These are phyloP conservation scores for Apiospora arundinis DNA, from an alignment of 2,329 filamentous ascomycete genomes.

Conservation along the genomic window DNA sequence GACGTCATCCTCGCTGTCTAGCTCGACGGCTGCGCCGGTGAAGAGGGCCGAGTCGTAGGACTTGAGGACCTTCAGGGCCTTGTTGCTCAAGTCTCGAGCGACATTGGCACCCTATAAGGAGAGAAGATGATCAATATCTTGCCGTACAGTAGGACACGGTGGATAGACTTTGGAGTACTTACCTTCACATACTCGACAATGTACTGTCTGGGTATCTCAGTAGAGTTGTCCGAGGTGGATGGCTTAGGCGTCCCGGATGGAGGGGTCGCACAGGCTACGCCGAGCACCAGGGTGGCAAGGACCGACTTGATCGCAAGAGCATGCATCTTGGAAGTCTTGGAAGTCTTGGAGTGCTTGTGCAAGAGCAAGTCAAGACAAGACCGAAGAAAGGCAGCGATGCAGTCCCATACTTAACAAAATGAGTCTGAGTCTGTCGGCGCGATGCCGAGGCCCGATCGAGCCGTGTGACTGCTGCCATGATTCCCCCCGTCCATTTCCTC, in stretches of 20 bases:
- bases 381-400: too few species aligned
- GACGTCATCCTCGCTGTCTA: background rate
- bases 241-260: background rate
- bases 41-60: slow-evolving; percentile 18
- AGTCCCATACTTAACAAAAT: background rate
- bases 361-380: background rate
- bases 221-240: background rate
- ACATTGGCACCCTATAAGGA: background rate
- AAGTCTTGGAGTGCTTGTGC: background rate
- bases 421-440: background rate
- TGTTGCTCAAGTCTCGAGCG: slow-evolving; percentile 15
- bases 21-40: slow-evolving; percentile 6
- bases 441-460: background rate
- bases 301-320: background rate
- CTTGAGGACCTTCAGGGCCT: slow-evolving; percentile 10
- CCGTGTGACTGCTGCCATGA: background rate
- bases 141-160: too few species aligned
- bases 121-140: background rate
- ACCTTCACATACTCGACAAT: slow-evolving; percentile 16
- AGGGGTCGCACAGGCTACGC: slow-evolving; percentile 7
- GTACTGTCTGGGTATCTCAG: background rate
- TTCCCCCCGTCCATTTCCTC: background rate
- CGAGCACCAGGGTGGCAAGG: slow-evolving; percentile 1
- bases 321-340: background rate
- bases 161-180: background rate